Base-by-base conservation (phyloP, 441 rosid species). In the Pelargonium australe region DNA sequence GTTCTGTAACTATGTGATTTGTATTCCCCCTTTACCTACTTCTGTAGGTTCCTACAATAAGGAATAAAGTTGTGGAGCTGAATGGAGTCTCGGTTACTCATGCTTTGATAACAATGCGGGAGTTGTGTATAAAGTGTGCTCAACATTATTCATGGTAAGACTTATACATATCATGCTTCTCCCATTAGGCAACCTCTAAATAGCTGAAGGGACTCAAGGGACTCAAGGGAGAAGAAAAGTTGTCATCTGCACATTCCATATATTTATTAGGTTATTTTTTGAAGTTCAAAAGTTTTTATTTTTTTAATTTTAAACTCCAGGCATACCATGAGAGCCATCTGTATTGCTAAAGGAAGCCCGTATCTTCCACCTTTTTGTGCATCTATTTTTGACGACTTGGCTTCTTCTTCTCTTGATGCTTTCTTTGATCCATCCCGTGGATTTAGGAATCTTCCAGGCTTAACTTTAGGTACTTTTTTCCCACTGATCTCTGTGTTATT, bases 71-170 rank as follows among this genome's bases (percentile, higher is more conserved):
- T 70, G 96, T 90, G 53, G 99, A 95, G 80, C 91, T 95, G 75
- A 95, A 95, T 79, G 99, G 99, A 25, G 89, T 95, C 76, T 84
- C 83, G 64, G 85, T 95, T 70, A 95, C 92, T 68, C 97, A 95
- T 85, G 99, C 97, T 78, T 76, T 95, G 84, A 87, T 91, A 77
- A 91, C 97, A 41, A 44, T 83, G 74, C 89, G 89, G 65, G 96
- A 91, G 76, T 79, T 95, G 71, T 73, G 80, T 69, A 71, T 86
- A 63, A 87, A 87, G 84, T 91, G 96, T 69, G 89, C 92, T 68
- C 90, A 87, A 71, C 99, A 91, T 80, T 94, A 91, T 85, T 87
- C 97, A 80, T 95, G 97, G 99, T 91, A 84, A 76, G 74, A 70
- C 66, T 67, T 41, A 37, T 70, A 23, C 51, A 13, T 4, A 34